Evolutionary conservation across 495 filamentous ascomycete species (phyloP), one percentile per base, ranked within the genome.

Genomic region (Pyrenopolyporus hunteri): DNA sequence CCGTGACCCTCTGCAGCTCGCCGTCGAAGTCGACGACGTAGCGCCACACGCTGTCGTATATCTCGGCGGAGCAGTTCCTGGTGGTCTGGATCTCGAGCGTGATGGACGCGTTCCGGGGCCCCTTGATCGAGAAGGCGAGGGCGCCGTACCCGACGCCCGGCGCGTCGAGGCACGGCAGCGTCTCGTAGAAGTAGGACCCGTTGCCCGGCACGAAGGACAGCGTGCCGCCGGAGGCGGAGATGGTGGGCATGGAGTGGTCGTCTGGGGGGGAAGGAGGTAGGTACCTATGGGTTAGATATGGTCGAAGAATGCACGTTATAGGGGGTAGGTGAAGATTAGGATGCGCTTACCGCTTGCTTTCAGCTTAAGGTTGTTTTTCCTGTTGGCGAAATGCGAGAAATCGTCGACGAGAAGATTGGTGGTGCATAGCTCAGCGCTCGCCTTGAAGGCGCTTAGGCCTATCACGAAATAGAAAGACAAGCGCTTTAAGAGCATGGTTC

Each of bases 161-260:
- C 0, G 40, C 39, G 33, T 64, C 40, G 33, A 52, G 20, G 26
- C 65, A 68, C 1, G 56, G 55, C 5, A 64, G 1, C 1, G 42
- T 45, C 23, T 68, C 65, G 43, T 52, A 64, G 33, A 60, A 63
- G 40, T 68, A 64, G 4, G 65, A 59, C 14, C 9, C 23, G 14
- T 7, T 23, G 2, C 7, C 3, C 1, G 59, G 59, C 1, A 46
- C 57, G 29, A 68, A 64, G 4, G 49, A 47, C 13, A 68, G 17
- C 0, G 28, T 28, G 7, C 16, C 16, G 2, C 28, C 9, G 0
- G 16, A 1, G 2, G 1, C 11, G 10, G 32, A 5, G 1, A 59
- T 17, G 8, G 50, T 9, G 7, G 1, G 4, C 59, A 68, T 68
- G 1, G 59, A 51, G 20, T 57, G 57, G 28, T 64, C 55, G 17